Evolutionary conservation across 495 filamentous ascomycete species (phyloP).

Genomic region (Barbatosphaeria neglecta): DNA sequence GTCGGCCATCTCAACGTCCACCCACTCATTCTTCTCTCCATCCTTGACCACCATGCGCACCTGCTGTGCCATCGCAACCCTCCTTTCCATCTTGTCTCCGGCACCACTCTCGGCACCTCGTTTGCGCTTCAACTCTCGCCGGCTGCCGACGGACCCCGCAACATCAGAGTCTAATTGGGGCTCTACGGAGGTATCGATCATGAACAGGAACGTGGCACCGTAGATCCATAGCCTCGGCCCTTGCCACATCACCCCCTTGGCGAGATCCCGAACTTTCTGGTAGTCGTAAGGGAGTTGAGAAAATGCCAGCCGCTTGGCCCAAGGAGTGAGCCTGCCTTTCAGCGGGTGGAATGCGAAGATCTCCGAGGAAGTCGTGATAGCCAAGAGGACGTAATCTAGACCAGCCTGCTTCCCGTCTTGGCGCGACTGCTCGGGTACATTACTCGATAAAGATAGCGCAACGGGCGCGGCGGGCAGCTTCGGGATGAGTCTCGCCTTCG

Average conservation of each 20-base stretch:
- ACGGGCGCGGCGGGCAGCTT: constrained; percentile 51
- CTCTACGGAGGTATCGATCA: constrained; percentile 78
- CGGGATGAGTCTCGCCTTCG: constrained; percentile 57
- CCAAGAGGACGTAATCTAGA: constrained; percentile 51
- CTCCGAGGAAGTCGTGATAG: constrained; percentile 64
- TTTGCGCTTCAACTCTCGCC: constrained; percentile 40
- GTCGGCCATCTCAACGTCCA: constrained; percentile 24
- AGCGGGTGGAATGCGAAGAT: constrained; percentile 66
- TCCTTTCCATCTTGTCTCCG: constrained; percentile 47
- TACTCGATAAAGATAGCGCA: constrained; percentile 53
- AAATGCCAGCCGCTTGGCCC: constrained; percentile 75
- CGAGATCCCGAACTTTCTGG: constrained; percentile 55
- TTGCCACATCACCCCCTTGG: constrained; percentile 82
- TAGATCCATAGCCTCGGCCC: constrained; percentile 72
- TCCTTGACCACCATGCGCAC: constrained; percentile 21
- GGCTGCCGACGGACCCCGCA: constrained; percentile 10
- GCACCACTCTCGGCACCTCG: constrained; percentile 43
- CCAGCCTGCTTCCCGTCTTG: constrained; percentile 5
- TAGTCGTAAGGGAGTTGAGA: constrained; percentile 63
- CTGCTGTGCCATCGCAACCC: constrained; percentile 22
- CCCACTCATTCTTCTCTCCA: constrained; percentile 31
- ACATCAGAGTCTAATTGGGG: constrained; percentile 29
- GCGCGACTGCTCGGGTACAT: constrained; percentile 9
- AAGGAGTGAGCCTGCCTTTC: constrained; percentile 62
- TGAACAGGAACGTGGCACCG: constrained; percentile 75